Percentiles rank a stretch among this genome's conserved stretches.
phyloP scores from a whole-genome alignment of 495 filamentous ascomycete species.

The Aspergillus wentii region DNA sequence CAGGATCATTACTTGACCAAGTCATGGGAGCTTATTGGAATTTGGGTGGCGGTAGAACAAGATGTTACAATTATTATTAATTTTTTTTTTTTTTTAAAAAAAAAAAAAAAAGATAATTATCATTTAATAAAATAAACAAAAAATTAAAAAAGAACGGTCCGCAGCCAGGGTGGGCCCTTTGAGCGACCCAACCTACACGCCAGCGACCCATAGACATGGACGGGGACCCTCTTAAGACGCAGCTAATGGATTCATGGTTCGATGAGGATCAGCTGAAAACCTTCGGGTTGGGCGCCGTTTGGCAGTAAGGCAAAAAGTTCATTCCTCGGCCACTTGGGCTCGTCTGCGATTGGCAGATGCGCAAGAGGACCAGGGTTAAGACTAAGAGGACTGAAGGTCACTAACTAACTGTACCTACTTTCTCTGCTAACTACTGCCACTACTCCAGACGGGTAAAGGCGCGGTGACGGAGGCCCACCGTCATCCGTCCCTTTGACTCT shows the following conservation, averaged over 20 bases:
- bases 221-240: constrained; percentile 23
- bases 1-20: too few species aligned
- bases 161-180: constrained; percentile 13
- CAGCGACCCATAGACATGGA: constrained; percentile 39
- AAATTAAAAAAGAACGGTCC: constrained; percentile 19
- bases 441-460: constrained; percentile 26
- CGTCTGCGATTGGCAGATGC: too few species aligned
- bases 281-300: constrained; percentile 24
- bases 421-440: too few species aligned
- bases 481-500: constrained; percentile 15
- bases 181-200: too few species aligned
- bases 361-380: too few species aligned
- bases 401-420: too few species aligned
- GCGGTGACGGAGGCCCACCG: constrained; percentile 19
- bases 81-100: too few species aligned
- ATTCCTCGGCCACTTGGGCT: too few species aligned
- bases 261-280: constrained; percentile 32
- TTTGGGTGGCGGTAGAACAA: too few species aligned
- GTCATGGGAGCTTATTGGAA: too few species aligned
- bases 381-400: too few species aligned
- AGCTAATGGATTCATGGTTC: constrained; percentile 20
- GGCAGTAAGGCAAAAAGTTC: constrained; percentile 6
- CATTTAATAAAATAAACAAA: constrained; percentile 11
- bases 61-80: too few species aligned
- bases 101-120: constrained; percentile 10